Evolutionary conservation across 352 stramenopile genomes (phyloP).

Genomic region (Phytophthora idaei): DNA sequence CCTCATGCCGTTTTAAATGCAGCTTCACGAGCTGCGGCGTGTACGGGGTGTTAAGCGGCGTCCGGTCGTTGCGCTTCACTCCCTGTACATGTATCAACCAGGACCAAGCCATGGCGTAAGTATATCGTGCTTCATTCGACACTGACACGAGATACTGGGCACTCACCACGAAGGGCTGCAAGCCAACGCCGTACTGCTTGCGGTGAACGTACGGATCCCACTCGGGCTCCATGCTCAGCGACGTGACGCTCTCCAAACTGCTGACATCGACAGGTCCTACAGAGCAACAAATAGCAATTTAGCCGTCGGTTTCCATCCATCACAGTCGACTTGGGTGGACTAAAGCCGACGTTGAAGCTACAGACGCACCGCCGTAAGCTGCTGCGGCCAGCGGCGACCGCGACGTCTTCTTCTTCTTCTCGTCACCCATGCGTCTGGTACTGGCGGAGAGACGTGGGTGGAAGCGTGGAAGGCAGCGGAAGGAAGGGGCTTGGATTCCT

Average conservation of each 20-base stretch:
- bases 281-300: constrained; percentile 1
- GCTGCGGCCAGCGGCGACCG: constrained; percentile 15
- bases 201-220: constrained; percentile 61
- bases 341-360: constrained; percentile 36
- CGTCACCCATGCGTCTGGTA: constrained; percentile 33
- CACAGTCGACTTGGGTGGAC: constrained; percentile 1
- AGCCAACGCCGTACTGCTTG: constrained; percentile 53
- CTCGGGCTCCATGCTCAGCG: constrained; percentile 43
- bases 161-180: constrained; percentile 53
- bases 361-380: constrained; percentile 32
- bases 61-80: constrained; percentile 72
- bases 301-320: constrained; percentile 27
- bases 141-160: not conserved
- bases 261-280: constrained; percentile 26
- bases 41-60: constrained; percentile 83
- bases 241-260: constrained; percentile 40
- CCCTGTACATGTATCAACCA: constrained; percentile 48
- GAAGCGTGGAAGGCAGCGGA: not conserved
- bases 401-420: constrained; percentile 38
- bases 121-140: constrained; percentile 1
- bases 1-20: constrained; percentile 68
- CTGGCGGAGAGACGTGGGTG: not conserved
- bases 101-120: not conserved
- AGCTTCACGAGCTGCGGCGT: constrained; percentile 88
- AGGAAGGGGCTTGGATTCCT: not conserved